Percentiles rank a stretch among this genome's conserved stretches.
phyloP scores from a whole-genome alignment of 768 basidiomycete species.

The Podaxis mareebaensis region DNA sequence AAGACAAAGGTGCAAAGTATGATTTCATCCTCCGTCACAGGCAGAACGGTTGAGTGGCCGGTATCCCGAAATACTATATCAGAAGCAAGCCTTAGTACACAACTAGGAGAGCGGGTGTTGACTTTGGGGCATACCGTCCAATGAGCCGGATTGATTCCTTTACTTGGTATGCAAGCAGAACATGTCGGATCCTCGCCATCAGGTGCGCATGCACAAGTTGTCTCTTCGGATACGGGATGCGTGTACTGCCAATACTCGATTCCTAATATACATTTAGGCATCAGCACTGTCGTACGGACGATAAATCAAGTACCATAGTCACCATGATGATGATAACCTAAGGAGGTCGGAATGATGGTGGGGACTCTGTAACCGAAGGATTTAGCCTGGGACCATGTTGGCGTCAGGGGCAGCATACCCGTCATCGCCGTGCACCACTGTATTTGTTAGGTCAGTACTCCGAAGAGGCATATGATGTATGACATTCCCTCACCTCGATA shows the following conservation, averaged over 20 bases:
- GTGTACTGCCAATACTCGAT: slow-evolving; percentile 52
- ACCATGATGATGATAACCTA: slow-evolving; percentile 61
- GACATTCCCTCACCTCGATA: slow-evolving; percentile 38
- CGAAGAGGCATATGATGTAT: not conserved
- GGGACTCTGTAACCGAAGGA: slow-evolving; percentile 38
- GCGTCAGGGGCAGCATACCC: slow-evolving; percentile 30
- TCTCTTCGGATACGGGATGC: slow-evolving; percentile 42
- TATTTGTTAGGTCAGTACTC: not conserved
- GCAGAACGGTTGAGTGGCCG: slow-evolving; percentile 30
- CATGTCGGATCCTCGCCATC: slow-evolving; percentile 52
- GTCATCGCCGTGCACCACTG: slow-evolving; percentile 54
- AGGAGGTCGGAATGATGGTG: slow-evolving; percentile 45
- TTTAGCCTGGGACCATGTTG: not conserved
- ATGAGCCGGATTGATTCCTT: slow-evolving; percentile 47
- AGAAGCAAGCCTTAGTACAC: not conserved
- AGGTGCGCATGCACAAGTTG: slow-evolving; percentile 40
- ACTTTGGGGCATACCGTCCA: slow-evolving; percentile 35
- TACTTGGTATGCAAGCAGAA: slow-evolving; percentile 47
- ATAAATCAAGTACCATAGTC: not conserved
- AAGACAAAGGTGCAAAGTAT: not conserved
- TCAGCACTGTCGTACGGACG: not conserved
- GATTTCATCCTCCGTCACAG: not conserved
- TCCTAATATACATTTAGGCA: slow-evolving; percentile 27
- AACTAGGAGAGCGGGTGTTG: not conserved
- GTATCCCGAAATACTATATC: slow-evolving; percentile 41